phyloP scores from a whole-genome alignment of 176 grass and related monocot species.

The sorghum (Sorghum bicolor) region Sorghum_bicolor_NCBIv3 NC_012875.2:52890501-52891000 shows the following conservation, averaged over 20 bases:
- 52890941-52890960: too few relatives aligned
- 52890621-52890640: background rate
- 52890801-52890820: background rate
- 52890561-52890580: background rate
- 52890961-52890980: background rate
- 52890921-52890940: background rate
- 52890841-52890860: background rate
- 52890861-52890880: background rate
- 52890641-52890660: background rate
- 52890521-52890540: background rate
- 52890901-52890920: background rate
- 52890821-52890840: too few relatives aligned
- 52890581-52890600: background rate
- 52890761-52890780: background rate
- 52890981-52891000: conserved; percentile 8
- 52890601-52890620: too few relatives aligned
- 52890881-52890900: background rate
- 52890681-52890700: background rate
- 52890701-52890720: background rate
- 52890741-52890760: background rate
- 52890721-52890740: background rate
- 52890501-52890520: background rate
- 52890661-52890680: conserved; percentile 6
- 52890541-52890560: background rate
- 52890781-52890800: conserved; percentile 14